Conservation (phyloP, 129 eudicot genomes). For the Apium graveolens region DNA sequence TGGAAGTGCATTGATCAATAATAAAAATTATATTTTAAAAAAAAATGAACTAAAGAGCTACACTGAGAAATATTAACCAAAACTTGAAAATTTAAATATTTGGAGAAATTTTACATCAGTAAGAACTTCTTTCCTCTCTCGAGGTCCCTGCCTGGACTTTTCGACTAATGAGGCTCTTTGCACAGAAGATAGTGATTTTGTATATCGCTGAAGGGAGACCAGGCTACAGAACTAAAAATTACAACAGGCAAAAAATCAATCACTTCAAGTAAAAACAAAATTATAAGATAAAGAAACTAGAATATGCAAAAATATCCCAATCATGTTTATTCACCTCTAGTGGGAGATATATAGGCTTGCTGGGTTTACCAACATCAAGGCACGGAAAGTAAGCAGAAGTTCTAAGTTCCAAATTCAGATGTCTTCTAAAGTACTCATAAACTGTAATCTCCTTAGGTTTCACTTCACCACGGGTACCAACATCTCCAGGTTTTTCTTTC, state of each 20-base stretch:
- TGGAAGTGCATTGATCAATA: not conserved
- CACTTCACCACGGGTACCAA: constrained; percentile 34
- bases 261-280: no score
- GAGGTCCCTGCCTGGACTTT: constrained; percentile 90
- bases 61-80: constrained; percentile 5
- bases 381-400: constrained; percentile 74
- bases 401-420: constrained; percentile 49
- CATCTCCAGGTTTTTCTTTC: constrained; percentile 46
- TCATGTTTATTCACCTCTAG: constrained; percentile 48
- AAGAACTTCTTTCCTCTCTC: constrained; percentile 62
- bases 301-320: constrained; percentile 6
- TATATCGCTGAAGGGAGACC: constrained; percentile 84
- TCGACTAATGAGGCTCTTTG: constrained; percentile 79
- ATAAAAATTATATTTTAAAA: not conserved
- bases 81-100: not conserved
- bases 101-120: constrained; percentile 46
- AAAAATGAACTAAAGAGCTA: not conserved
- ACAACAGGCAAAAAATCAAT: not conserved
- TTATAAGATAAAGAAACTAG: not conserved
- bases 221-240: constrained; percentile 63
- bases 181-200: constrained; percentile 53
- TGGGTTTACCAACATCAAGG: constrained; percentile 93
- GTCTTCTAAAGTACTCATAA: constrained; percentile 61
- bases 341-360: constrained; percentile 73
- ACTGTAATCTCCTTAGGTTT: constrained; percentile 61